phyloP scores from a whole-genome alignment of 1,284 basidiomycete species.

The Gomphus sp. region DNA sequence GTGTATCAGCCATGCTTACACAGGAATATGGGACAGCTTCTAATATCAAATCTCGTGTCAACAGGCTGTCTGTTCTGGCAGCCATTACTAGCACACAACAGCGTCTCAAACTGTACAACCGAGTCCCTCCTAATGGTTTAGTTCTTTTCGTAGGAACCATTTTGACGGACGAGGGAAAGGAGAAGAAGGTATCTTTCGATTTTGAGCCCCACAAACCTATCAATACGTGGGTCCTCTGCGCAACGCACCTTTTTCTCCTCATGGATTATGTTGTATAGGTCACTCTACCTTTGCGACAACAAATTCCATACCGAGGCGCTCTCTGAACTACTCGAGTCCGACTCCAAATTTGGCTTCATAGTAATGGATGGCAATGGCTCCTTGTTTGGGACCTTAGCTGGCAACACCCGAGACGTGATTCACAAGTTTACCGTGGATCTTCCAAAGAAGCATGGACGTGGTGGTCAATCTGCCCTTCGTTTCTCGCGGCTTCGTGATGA shows the following conservation, averaged over 20 bases:
- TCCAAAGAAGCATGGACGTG: slow-evolving; percentile 99
- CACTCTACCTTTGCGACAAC: slow-evolving; percentile 98
- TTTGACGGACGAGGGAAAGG: slow-evolving; percentile 96
- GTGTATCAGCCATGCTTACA: slow-evolving; percentile 91
- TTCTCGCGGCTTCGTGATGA: slow-evolving; percentile 99
- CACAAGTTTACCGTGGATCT: slow-evolving; percentile 99
- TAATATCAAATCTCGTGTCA: slow-evolving; percentile 99
- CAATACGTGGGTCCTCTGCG: slow-evolving; percentile 71
- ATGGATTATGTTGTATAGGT: slow-evolving; percentile 44
- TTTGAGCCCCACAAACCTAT: slow-evolving; percentile 98
- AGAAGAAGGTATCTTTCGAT: slow-evolving; percentile 97
- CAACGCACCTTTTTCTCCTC: slow-evolving; percentile 1
- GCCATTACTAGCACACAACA: slow-evolving; percentile 99
- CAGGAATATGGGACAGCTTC: slow-evolving; percentile 97
- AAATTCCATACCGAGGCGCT: slow-evolving; percentile 99
- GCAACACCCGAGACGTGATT: slow-evolving; percentile 94
- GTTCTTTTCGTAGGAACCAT: slow-evolving; percentile 98
- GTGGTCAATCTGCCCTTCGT: slow-evolving; percentile 88
- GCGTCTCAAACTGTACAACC: slow-evolving; percentile 91
- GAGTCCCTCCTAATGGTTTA: slow-evolving; percentile 94
- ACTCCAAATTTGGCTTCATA: slow-evolving; percentile 98
- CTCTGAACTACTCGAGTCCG: slow-evolving; percentile 93
- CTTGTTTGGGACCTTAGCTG: slow-evolving; percentile 91
- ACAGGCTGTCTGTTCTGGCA: slow-evolving; percentile 93
- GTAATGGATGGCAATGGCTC: slow-evolving; percentile 99